phyloP scores from a whole-genome alignment of 2,329 filamentous ascomycete genomes.

The Calonectria pteridis region DNA sequence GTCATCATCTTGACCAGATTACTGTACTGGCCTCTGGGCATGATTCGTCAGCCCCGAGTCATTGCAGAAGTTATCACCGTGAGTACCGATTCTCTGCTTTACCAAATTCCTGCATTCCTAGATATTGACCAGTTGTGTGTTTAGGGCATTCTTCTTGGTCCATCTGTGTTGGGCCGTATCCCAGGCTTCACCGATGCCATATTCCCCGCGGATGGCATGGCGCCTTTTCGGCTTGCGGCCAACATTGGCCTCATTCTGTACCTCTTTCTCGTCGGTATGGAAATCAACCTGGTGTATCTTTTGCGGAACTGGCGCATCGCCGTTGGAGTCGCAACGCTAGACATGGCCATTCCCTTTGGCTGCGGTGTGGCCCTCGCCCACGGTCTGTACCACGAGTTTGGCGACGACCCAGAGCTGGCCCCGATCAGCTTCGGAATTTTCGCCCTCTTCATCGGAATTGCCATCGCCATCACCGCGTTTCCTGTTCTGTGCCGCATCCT shows the following conservation, averaged over 20 bases:
- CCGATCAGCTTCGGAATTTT: conserved; percentile 66
- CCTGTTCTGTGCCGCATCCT: conserved; percentile 93
- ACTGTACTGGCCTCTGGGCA: conserved; percentile 79
- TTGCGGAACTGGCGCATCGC: conserved; percentile 84
- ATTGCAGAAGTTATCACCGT: conserved; percentile 83
- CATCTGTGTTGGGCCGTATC: conserved; percentile 87
- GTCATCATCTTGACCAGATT: conserved; percentile 33
- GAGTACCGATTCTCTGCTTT: neutral
- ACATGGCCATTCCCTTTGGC: conserved; percentile 86
- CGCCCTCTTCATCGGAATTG: conserved; percentile 84
- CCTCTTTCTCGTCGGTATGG: conserved; percentile 88
- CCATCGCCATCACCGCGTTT: conserved; percentile 90
- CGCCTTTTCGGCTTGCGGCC: conserved; percentile 80
- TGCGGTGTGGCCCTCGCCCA: conserved; percentile 83
- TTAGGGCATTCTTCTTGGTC: conserved; percentile 80
- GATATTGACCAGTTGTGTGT: neutral
- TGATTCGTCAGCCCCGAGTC: conserved; percentile 81
- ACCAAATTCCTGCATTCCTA: neutral
- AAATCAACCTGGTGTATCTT: conserved; percentile 79
- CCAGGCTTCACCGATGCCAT: conserved; percentile 81
- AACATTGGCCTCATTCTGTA: conserved; percentile 88
- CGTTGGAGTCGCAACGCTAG: conserved; percentile 80
- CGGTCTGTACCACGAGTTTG: conserved; percentile 83
- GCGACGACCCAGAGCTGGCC: conserved; percentile 52
- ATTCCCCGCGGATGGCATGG: conserved; percentile 80